These are phyloP conservation scores for Skeletonema marinoi DNA, from an alignment of 108 stramenopile species.

Conservation along the genomic window DNA sequence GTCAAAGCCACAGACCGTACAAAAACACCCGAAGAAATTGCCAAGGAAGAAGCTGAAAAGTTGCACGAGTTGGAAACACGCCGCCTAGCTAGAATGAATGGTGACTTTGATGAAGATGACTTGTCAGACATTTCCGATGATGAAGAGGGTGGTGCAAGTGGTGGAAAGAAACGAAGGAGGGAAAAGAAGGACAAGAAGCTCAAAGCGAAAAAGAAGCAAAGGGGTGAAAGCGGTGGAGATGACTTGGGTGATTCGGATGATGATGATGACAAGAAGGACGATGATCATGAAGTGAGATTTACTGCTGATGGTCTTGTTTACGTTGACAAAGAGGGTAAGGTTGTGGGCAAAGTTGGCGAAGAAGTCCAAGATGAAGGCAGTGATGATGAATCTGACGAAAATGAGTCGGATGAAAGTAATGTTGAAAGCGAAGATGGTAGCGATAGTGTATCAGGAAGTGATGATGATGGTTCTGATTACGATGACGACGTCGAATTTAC, in stretches of 20 bases:
- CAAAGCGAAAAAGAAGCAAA: constrained; percentile 29
- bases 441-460: constrained; percentile 15
- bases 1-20: constrained; percentile 92
- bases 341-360: constrained; percentile 65
- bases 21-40: constrained; percentile 95
- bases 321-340: constrained; percentile 68
- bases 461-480: constrained; percentile 29
- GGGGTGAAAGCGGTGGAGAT: constrained; percentile 33
- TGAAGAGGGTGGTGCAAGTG: constrained; percentile 26
- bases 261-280: constrained; percentile 51
- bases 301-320: constrained; percentile 87
- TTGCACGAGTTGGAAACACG: constrained; percentile 89
- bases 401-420: constrained; percentile 31
- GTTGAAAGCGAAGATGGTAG: constrained; percentile 9
- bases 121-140: constrained; percentile 82
- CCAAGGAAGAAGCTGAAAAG: constrained; percentile 89
- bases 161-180: constrained; percentile 17
- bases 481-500: constrained; percentile 32
- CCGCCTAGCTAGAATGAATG: constrained; percentile 90
- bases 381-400: constrained; percentile 5
- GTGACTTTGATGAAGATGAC: constrained; percentile 87
- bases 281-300: constrained; percentile 58
- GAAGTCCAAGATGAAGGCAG: constrained; percentile 33
- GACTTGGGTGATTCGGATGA: constrained; percentile 75
- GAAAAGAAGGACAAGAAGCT: constrained; percentile 10